A percentile compares a stretch with the other conserved stretches of the same genome.
These are phyloP conservation scores for Apiospora marii DNA, from an alignment of 2,329 filamentous ascomycete genomes.

Conservation along the genomic window DNA sequence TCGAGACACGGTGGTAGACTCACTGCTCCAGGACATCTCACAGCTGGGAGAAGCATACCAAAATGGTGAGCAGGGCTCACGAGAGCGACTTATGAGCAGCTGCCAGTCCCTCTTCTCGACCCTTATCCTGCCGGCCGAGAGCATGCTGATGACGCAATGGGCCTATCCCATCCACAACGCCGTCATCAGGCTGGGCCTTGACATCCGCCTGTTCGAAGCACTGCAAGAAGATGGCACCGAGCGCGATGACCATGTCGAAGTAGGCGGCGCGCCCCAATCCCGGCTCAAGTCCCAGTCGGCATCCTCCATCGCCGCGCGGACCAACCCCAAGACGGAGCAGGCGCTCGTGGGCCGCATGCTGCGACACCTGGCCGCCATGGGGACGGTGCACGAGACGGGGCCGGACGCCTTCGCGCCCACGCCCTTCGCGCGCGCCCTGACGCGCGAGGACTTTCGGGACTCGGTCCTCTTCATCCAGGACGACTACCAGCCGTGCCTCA, in stretches of 20 bases:
- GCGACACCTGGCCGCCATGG: slow-evolving; percentile 1
- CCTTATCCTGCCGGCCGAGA: background rate
- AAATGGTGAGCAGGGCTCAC: background rate
- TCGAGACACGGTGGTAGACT: background rate
- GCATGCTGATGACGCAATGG: slow-evolving; percentile 4
- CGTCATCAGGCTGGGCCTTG: background rate
- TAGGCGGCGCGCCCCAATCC: background rate
- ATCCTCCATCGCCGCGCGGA: background rate
- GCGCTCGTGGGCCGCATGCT: slow-evolving; percentile 10
- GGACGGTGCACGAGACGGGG: background rate
- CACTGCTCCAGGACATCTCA: background rate
- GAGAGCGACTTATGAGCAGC: background rate
- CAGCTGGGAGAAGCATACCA: background rate
- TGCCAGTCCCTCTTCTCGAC: background rate
- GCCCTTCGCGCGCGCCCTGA: slow-evolving; percentile 6
- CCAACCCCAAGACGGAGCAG: background rate
- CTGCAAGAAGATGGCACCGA: background rate
- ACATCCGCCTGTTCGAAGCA: slow-evolving; percentile 2
- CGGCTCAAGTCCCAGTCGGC: background rate
- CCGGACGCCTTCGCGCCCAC: background rate
- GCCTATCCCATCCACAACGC: slow-evolving; percentile 6
- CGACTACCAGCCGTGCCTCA: background rate
- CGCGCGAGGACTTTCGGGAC: background rate
- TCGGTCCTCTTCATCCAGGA: slow-evolving; percentile 2
- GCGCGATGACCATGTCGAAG: fast-evolving